Conservation (phyloP, 192 early-diverging fungal species). For the Rhizoclosmatium globosum region DNA sequence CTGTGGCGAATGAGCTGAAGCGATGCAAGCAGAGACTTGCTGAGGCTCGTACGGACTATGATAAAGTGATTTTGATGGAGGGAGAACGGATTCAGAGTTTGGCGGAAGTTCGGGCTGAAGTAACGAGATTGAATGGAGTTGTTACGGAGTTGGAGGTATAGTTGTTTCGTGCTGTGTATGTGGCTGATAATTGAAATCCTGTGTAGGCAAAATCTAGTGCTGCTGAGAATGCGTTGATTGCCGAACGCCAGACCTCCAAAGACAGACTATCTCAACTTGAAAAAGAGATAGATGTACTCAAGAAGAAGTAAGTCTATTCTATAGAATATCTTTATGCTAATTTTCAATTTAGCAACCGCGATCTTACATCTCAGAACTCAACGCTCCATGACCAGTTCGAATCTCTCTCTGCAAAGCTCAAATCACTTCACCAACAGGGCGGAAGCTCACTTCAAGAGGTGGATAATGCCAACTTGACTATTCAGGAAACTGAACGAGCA, state of each 20-base stretch:
- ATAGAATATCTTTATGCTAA: neutral
- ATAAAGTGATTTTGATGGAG: constrained; percentile 37
- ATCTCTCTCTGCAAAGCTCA: neutral
- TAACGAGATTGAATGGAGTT: neutral
- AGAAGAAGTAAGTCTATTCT: constrained; percentile 16
- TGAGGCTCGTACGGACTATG: constrained; percentile 35
- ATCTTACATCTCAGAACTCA: constrained; percentile 9
- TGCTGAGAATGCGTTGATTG: neutral
- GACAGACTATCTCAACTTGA: neutral
- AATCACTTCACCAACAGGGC: neutral
- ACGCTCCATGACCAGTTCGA: constrained; percentile 12
- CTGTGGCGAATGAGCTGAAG: constrained; percentile 8
- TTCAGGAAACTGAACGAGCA: constrained; percentile 7
- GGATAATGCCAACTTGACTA: neutral
- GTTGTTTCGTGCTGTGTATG: neutral
- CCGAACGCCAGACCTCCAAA: neutral
- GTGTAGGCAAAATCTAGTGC: neutral
- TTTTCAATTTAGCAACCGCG: constrained; percentile 1
- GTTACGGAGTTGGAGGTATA: neutral
- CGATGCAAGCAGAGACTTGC: constrained; percentile 9
- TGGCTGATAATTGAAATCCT: neutral
- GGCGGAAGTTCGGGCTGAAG: constrained; percentile 1
- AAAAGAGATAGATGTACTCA: constrained; percentile 4
- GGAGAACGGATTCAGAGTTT: constrained; percentile 34
- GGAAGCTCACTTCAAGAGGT: neutral